phyloP scores from a whole-genome alignment of 148 eudicot genomes.

The Rhododendron henanense region DNA sequence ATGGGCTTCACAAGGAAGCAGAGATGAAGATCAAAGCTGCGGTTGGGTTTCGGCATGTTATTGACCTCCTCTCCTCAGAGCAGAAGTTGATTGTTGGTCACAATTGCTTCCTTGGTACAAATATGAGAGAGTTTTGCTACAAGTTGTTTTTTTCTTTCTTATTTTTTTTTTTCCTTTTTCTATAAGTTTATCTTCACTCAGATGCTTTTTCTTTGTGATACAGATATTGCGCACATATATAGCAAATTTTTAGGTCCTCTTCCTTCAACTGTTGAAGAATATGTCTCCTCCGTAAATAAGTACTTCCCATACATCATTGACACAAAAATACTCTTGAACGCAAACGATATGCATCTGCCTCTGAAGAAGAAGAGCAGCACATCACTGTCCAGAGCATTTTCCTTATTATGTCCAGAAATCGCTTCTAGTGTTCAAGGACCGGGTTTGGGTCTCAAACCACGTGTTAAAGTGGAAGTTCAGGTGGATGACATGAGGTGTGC shows the following conservation, averaged over 20 bases:
- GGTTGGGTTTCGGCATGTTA: conserved; percentile 81
- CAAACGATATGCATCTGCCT: conserved; percentile 36
- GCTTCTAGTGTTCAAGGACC: conserved; percentile 36
- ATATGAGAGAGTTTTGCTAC: conserved; percentile 5
- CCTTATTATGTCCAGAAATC: conserved; percentile 67
- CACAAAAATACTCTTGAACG: conserved; percentile 76
- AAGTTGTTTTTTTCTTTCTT: not conserved
- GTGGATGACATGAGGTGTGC: conserved; percentile 93
- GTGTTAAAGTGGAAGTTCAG: conserved; percentile 81
- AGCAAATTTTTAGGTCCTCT: conserved; percentile 84
- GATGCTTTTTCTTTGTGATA: conserved; percentile 21
- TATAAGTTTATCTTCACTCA: not conserved
- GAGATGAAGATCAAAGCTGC: conserved; percentile 63
- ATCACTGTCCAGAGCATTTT: conserved; percentile 78
- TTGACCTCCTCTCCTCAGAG: conserved; percentile 82
- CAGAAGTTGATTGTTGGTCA: conserved; percentile 93
- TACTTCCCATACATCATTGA: conserved; percentile 71
- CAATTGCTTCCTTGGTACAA: conserved; percentile 92
- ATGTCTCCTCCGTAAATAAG: conserved; percentile 48
- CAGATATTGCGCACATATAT: conserved; percentile 89
- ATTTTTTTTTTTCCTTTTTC: not conserved
- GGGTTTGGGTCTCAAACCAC: conserved; percentile 24
- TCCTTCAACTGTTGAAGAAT: conserved; percentile 68
- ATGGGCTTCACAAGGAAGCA: conserved; percentile 44
- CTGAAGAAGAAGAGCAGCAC: conserved; percentile 69